These are phyloP conservation scores for Quercus ilex DNA, from an alignment of 306 rosid species.

Conservation along the genomic window DNA sequence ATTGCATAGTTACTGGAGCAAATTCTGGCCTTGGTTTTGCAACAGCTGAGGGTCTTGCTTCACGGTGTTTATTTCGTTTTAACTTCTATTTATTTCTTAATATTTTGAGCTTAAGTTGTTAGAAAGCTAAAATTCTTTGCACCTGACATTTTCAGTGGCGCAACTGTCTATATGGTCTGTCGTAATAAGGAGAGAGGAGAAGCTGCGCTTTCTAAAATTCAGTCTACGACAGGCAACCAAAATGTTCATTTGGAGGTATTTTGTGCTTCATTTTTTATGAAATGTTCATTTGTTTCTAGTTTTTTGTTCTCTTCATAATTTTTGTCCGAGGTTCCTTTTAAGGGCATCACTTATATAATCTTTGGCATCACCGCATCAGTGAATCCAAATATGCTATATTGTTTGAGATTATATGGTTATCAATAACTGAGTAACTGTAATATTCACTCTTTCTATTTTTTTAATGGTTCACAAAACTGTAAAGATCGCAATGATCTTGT, in stretches of 20 bases:
- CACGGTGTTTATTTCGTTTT: slow-evolving; percentile 48
- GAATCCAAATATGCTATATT: background rate
- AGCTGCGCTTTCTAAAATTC: slow-evolving; percentile 78
- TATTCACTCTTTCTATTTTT: background rate
- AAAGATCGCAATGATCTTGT: background rate
- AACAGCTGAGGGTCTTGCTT: slow-evolving; percentile 84
- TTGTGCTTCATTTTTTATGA: background rate
- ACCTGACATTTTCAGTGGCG: slow-evolving; percentile 53
- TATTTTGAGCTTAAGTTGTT: background rate
- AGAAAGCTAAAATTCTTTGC: background rate
- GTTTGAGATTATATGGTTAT: background rate
- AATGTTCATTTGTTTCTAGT: background rate
- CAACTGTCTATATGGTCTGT: slow-evolving; percentile 76
- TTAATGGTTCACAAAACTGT: background rate
- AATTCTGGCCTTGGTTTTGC: slow-evolving; percentile 94
- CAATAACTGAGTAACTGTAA: background rate
- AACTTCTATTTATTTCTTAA: background rate
- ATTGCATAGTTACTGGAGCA: slow-evolving; percentile 92
- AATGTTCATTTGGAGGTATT: slow-evolving; percentile 81
- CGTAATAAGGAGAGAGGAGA: slow-evolving; percentile 88
- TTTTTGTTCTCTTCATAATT: background rate
- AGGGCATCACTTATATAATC: background rate
- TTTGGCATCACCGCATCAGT: background rate
- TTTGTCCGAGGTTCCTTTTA: background rate
- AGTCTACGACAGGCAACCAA: slow-evolving; percentile 62